Conservation (phyloP, 2,329 filamentous ascomycete genomes). For the Diaporthe capsici region DNA sequence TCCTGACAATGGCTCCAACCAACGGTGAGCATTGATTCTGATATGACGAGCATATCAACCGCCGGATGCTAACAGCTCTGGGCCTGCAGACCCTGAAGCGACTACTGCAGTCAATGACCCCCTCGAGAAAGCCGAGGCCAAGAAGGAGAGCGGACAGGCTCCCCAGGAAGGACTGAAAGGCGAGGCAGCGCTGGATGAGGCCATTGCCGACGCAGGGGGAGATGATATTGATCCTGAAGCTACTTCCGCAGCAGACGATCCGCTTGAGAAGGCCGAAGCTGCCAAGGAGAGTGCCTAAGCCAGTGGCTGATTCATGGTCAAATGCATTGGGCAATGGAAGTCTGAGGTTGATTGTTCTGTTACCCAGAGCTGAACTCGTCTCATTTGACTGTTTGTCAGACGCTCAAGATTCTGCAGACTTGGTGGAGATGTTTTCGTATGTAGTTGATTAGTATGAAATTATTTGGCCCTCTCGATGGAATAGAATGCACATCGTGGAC, state of each 20-base stretch:
- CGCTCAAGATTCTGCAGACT: too few species aligned
- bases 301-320: not conserved
- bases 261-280: slow-evolving; percentile 39
- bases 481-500: too few species aligned
- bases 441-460: too few species aligned
- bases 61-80: not conserved
- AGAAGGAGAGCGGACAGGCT: slow-evolving; percentile 35
- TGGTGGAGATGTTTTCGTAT: too few species aligned
- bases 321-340: too few species aligned
- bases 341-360: too few species aligned
- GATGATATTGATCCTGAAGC: slow-evolving; percentile 32
- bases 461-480: too few species aligned
- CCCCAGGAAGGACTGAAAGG: slow-evolving; percentile 32
- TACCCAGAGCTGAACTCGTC: too few species aligned
- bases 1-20: slow-evolving; percentile 6
- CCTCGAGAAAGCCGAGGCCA: slow-evolving; percentile 39
- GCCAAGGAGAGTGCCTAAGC: slow-evolving; percentile 22
- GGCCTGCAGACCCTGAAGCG: slow-evolving; percentile 12
- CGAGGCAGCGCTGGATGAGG: slow-evolving; percentile 36
- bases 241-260: slow-evolving; percentile 34
- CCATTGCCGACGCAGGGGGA: slow-evolving; percentile 31
- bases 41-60: accelerated
- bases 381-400: too few species aligned
- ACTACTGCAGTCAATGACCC: slow-evolving; percentile 34
- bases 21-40: not conserved